Percentiles rank a stretch among this genome's conserved stretches.
These are phyloP conservation scores for Austropuccinia psidii DNA, from an alignment of 1,284 basidiomycete species.

Conservation along the genomic window DNA sequence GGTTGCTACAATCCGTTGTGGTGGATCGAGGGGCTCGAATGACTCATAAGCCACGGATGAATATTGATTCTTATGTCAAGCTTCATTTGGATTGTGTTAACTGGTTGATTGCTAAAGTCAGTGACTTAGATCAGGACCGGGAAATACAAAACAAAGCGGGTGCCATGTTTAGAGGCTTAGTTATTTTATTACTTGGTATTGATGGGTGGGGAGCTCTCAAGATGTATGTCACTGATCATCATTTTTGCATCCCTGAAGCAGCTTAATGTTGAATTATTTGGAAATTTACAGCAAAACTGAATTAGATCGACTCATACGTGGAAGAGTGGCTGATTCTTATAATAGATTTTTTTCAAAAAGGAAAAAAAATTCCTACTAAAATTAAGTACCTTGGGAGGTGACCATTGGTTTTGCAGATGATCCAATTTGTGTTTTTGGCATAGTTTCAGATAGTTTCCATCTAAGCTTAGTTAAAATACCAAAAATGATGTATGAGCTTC, in stretches of 20 bases:
- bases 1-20: constrained; percentile 42
- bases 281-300: constrained; percentile 39
- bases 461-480: too few relatives aligned
- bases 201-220: constrained; percentile 43
- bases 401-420: too few relatives aligned
- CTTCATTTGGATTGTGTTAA: constrained; percentile 43
- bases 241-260: neutral
- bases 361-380: too few relatives aligned
- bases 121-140: constrained; percentile 40
- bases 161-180: constrained; percentile 43
- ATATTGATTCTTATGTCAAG: constrained; percentile 40
- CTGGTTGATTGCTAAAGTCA: constrained; percentile 42
- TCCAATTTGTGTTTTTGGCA: too few relatives aligned
- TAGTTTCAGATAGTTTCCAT: too few relatives aligned
- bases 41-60: constrained; percentile 41
- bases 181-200: constrained; percentile 42
- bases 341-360: too few relatives aligned
- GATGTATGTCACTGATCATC: constrained; percentile 37
- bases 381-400: too few relatives aligned
- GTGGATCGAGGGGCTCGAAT: constrained; percentile 45
- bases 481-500: too few relatives aligned
- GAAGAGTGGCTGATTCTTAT: too few relatives aligned
- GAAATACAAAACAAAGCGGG: constrained; percentile 38
- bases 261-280: neutral
- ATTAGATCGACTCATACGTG: constrained; percentile 43